Base-by-base conservation (phyloP, 805 yeast genomes). In the Candida ulmi region DNA sequence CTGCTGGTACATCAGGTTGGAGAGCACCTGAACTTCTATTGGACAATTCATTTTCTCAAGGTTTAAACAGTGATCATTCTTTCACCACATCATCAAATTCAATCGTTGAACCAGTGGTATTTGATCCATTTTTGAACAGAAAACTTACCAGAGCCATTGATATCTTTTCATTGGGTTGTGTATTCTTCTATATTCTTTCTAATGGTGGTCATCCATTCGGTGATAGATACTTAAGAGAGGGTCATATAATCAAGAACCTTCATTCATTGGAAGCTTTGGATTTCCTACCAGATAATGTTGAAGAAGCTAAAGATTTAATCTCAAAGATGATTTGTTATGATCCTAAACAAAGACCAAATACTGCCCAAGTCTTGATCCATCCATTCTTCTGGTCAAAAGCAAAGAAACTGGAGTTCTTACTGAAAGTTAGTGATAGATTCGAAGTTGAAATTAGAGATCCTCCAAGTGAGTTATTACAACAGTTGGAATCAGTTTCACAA, bases 1-100 rank as follows among this genome's bases (percentile, higher is more conserved):
- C 95, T 16, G 95, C 97, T 1, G 99, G 99, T 2, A 93, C 99
- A 0, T 77, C 93, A 4, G 99, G 99, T 3, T 93, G 99, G 99
- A 74, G 97, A 51, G 98, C 99, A 0, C 99, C 99, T 0, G 99
- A 93, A 54, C 60, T 87, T 26, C 62, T 87, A 28, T 58, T 74
- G 18, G 75, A 70, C 32, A 69, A 60, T 17, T 38, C 49, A 8
- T 18, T 38, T 26, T 38, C 43, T 11, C 21, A 40, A 25, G 44
- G 48, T n/a, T 31, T 40, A 12, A 39, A 24, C 37, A 54, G 50
- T 45, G 58, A 54, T 4, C 50, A 50, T 26, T 52, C 61, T 2
- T 38, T 41, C n/a, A 38, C 30, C 31, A 45, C 42, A 8, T 46
- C 61, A 27, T 30, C 46, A 11, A 54, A 52, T 13, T 54, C 62